Evolutionary conservation across 176 grass and related monocot species (phyloP).

Genomic region (Carex littledalei): DNA sequence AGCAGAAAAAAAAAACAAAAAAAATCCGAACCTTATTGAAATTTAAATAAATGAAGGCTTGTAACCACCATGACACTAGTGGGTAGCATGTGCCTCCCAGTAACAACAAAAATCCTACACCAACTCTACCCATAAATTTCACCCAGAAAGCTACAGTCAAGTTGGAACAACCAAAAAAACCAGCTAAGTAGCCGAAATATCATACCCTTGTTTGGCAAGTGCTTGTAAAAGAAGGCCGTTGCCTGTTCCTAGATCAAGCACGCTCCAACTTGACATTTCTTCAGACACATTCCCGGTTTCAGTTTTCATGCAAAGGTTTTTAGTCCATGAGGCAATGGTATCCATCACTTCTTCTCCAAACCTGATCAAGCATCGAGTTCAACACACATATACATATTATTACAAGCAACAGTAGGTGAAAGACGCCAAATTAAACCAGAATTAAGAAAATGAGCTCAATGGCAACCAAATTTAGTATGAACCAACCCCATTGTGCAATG

Average conservation of each 20-base stretch:
- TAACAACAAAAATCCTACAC: not conserved
- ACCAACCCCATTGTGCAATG: not conserved
- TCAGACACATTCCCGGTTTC: slow-evolving; percentile 38
- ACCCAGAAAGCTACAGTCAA: not conserved
- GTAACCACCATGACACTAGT: not conserved
- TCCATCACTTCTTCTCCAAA: slow-evolving; percentile 97
- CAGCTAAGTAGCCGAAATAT: not conserved
- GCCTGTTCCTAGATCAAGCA: slow-evolving; percentile 91
- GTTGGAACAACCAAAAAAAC: not conserved
- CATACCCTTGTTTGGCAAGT: slow-evolving; percentile 83
- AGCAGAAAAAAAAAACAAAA: not conserved
- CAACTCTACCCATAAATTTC: not conserved
- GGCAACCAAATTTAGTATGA: not conserved
- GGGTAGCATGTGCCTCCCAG: not conserved
- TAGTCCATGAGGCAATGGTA: slow-evolving; percentile 81
- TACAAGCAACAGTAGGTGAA: not conserved
- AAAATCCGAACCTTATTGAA: not conserved
- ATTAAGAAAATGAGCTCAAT: not conserved
- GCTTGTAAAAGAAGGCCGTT: slow-evolving; percentile 87
- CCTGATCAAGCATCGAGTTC: slow-evolving; percentile 37
- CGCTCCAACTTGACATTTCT: slow-evolving; percentile 48
- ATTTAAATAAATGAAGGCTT: not conserved
- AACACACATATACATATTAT: not conserved
- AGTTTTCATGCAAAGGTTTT: slow-evolving; percentile 50
- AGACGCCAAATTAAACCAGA: not conserved